phyloP scores from a whole-genome alignment of 352 stramenopile species.

The Globisporangium cederbergense region DNA sequence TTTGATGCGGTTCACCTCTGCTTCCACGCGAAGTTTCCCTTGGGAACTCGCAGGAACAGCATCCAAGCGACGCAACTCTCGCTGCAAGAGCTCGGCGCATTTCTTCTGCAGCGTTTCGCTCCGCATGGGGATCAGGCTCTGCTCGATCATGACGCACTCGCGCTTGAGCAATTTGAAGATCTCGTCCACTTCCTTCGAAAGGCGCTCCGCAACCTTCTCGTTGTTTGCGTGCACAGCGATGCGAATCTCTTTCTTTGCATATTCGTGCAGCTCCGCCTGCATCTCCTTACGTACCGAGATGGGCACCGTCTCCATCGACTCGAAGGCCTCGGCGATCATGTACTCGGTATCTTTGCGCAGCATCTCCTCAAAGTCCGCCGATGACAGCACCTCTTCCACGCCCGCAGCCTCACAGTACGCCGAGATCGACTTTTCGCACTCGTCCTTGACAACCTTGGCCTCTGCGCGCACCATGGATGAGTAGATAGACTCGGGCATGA shows the following conservation, averaged over 20 bases:
- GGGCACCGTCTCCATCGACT: constrained; percentile 49
- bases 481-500: constrained; percentile 89
- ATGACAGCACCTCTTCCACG: constrained; percentile 56
- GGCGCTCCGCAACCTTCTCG: constrained; percentile 46
- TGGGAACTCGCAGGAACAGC: constrained; percentile 46
- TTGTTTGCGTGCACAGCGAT: constrained; percentile 69
- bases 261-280: constrained; percentile 37
- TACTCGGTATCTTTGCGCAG: constrained; percentile 50
- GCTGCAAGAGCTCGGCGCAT: constrained; percentile 42
- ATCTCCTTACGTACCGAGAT: constrained; percentile 64
- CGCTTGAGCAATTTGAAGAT: constrained; percentile 50
- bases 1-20: constrained; percentile 49
- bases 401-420: constrained; percentile 63
- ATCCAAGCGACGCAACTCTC: constrained; percentile 48
- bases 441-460: constrained; percentile 55
- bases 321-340: constrained; percentile 51
- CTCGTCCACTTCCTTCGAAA: constrained; percentile 55
- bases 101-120: constrained; percentile 43
- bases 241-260: constrained; percentile 65
- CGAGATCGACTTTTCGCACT: constrained; percentile 58
- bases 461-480: constrained; percentile 82
- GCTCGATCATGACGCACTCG: constrained; percentile 57
- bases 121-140: constrained; percentile 59
- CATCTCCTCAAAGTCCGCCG: constrained; percentile 50
- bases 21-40: constrained; percentile 40